Conservation (phyloP, 768 basidiomycete genomes). For the Lactarius sanguifluus region DNA sequence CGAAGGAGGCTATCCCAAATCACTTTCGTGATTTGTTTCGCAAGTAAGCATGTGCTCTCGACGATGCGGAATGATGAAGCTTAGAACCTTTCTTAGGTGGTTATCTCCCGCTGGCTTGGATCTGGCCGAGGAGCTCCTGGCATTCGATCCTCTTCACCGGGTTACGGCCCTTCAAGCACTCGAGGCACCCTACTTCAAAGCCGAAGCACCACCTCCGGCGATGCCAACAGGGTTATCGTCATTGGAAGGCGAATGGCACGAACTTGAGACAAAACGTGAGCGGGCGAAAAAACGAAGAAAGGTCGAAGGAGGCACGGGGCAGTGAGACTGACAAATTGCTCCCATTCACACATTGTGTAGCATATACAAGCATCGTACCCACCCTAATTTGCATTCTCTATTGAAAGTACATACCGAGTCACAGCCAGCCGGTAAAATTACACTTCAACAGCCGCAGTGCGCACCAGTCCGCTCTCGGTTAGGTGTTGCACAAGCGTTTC, state of each 20-base stretch:
- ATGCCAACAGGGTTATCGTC: slow-evolving; percentile 78
- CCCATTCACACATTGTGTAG: slow-evolving; percentile 34
- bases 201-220: slow-evolving; percentile 72
- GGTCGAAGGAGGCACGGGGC: slow-evolving; percentile 42
- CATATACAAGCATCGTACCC: slow-evolving; percentile 30
- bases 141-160: slow-evolving; percentile 77
- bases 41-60: slow-evolving; percentile 52
- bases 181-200: slow-evolving; percentile 77
- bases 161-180: slow-evolving; percentile 80
- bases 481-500: slow-evolving; percentile 86
- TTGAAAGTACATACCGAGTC: slow-evolving; percentile 18
- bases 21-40: slow-evolving; percentile 83
- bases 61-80: slow-evolving; percentile 1
- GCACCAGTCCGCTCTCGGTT: slow-evolving; percentile 67
- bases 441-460: slow-evolving; percentile 33
- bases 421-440: slow-evolving; percentile 11
- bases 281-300: slow-evolving; percentile 77
- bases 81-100: slow-evolving; percentile 52
- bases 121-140: slow-evolving; percentile 77
- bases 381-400: slow-evolving; percentile 25
- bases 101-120: slow-evolving; percentile 84
- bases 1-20: slow-evolving; percentile 69
- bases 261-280: slow-evolving; percentile 92
- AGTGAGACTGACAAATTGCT: slow-evolving; percentile 27
- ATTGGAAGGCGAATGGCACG: slow-evolving; percentile 96